phyloP scores from a whole-genome alignment of 2,329 filamentous ascomycete species.

The Fusarium secorum region DNA sequence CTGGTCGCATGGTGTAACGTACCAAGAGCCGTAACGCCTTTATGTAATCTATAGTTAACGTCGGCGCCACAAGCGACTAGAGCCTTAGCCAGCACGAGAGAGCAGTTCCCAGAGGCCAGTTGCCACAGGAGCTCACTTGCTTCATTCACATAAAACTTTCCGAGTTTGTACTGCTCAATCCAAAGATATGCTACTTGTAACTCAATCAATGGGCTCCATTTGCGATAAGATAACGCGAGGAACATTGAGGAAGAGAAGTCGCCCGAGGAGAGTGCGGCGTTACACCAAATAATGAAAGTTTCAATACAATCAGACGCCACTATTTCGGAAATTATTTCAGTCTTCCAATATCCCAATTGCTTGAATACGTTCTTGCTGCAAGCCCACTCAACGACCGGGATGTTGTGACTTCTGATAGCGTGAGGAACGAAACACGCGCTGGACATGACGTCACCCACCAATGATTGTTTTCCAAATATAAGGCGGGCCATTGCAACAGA shows the following conservation, averaged over 20 bases:
- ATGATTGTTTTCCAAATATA: no score
- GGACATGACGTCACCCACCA: no score
- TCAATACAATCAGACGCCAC: background rate
- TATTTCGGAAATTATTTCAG: background rate
- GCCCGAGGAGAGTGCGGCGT: rapidly evolving
- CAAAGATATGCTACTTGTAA: background rate
- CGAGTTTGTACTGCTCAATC: rapidly evolving
- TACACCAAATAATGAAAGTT: background rate
- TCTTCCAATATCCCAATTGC: rapidly evolving
- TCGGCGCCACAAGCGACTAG: background rate
- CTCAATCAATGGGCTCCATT: background rate
- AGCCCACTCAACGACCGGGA: rapidly evolving
- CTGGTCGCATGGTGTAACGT: rapidly evolving
- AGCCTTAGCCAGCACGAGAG: background rate
- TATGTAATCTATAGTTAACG: background rate
- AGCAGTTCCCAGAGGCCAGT: background rate
- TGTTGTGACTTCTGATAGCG: rapidly evolving
- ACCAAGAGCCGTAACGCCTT: rapidly evolving
- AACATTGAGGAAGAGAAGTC: no score
- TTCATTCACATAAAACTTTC: rapidly evolving
- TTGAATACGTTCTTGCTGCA: no score
- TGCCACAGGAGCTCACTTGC: rapidly evolving
- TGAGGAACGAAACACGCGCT: no score
- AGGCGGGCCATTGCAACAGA: background rate
- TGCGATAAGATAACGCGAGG: no score